Evolutionary conservation across 1,139 yeast species (phyloP).

Genomic region (Torulaspora globosa): DNA sequence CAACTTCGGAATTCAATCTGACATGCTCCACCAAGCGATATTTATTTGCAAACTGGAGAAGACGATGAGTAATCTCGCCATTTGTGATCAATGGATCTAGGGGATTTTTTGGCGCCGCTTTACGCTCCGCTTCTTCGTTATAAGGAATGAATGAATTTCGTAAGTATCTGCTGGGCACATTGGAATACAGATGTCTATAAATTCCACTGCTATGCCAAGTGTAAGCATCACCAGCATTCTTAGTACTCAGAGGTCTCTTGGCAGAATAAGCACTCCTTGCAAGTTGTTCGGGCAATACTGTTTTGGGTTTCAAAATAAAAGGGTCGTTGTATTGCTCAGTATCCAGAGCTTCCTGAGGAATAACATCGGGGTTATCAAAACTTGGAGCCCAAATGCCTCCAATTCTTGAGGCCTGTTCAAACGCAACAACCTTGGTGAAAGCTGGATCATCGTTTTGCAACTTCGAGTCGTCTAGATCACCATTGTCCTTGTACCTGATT

Average conservation of each 20-base stretch:
- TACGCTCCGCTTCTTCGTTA: constrained; percentile 1
- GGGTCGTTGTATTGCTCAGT: constrained; percentile 28
- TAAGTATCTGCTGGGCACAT: constrained; percentile 20
- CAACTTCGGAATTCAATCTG: constrained; percentile 26
- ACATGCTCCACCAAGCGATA: constrained; percentile 8
- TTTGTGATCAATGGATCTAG: constrained; percentile 45
- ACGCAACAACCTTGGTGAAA: constrained; percentile 34
- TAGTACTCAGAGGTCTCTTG: constrained; percentile 20
- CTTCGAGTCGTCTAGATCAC: constrained; percentile 12
- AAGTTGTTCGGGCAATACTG: constrained; percentile 17
- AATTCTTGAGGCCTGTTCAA: constrained; percentile 37
- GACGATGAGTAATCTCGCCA: constrained; percentile 37
- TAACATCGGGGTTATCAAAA: constrained; percentile 19
- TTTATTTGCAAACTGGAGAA: constrained; percentile 28
- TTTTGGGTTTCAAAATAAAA: constrained; percentile 25
- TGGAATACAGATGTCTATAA: constrained; percentile 18
- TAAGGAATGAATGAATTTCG: constrained; percentile 21
- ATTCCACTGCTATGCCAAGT: constrained; percentile 21
- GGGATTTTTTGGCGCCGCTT: constrained; percentile 17
- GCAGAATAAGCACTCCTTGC: constrained; percentile 12
- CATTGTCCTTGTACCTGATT: constrained; percentile 14
- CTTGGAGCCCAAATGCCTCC: constrained; percentile 42
- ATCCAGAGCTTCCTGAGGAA: constrained; percentile 25
- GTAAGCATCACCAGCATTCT: not conserved
- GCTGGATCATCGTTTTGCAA: constrained; percentile 15